A percentile compares a stretch with the other conserved stretches of the same genome.
Conservation (phyloP, 768 basidiomycete species). For the Imleria badia region DNA sequence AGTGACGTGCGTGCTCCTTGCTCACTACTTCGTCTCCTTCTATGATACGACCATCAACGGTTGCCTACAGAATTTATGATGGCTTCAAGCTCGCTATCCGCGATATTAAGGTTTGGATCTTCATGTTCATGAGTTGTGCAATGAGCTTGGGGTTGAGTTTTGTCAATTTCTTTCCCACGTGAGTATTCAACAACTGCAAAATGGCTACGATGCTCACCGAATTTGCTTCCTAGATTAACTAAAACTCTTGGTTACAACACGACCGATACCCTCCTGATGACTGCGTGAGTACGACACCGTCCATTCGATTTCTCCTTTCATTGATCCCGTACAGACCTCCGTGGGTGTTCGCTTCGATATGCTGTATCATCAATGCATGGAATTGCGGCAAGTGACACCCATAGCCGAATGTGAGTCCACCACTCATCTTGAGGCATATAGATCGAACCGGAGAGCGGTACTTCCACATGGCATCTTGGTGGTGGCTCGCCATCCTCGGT, state of each 20-base stretch:
- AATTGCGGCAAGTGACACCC: slow-evolving; percentile 39
- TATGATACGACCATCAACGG: no score
- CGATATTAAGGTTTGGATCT: slow-evolving; percentile 52
- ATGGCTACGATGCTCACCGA: background rate
- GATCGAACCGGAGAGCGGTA: slow-evolving; percentile 64
- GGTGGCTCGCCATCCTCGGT: slow-evolving; percentile 60
- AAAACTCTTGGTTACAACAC: slow-evolving; percentile 61
- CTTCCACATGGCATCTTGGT: slow-evolving; percentile 56
- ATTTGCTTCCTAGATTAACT: slow-evolving; percentile 41
- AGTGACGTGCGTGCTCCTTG: slow-evolving; percentile 8
- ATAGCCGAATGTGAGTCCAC: background rate
- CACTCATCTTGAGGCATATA: slow-evolving; percentile 7
- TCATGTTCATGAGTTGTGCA: slow-evolving; percentile 50
- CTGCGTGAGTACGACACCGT: slow-evolving; percentile 43
- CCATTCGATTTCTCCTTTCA: background rate
- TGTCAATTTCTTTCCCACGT: slow-evolving; percentile 59
- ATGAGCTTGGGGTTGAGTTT: slow-evolving; percentile 58
- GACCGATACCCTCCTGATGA: slow-evolving; percentile 56
- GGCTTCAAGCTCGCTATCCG: slow-evolving; percentile 55
- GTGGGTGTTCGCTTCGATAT: slow-evolving; percentile 24
- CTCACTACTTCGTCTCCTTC: no score
- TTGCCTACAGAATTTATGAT: slow-evolving; percentile 38
- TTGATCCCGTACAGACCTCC: slow-evolving; percentile 39
- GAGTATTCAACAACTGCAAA: slow-evolving; percentile 8
- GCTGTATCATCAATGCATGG: slow-evolving; percentile 53